Conservation (phyloP, 345 rosid species). For the Leavenworthia alabamica region DNA sequence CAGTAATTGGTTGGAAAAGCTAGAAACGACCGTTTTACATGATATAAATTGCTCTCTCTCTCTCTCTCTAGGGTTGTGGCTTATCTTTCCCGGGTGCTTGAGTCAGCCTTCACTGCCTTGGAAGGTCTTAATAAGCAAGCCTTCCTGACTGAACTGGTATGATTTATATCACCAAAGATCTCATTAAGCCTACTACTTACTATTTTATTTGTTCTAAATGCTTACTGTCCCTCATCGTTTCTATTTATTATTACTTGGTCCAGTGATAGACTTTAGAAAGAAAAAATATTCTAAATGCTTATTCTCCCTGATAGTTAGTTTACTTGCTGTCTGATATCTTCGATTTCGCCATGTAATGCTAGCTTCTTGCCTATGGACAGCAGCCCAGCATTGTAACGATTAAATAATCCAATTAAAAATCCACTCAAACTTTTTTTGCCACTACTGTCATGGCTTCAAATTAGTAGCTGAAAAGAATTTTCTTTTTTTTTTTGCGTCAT, state of each 20-base stretch:
- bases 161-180: constrained; percentile 19
- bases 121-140: no score
- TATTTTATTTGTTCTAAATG: not conserved
- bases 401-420: not conserved
- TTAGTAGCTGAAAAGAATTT: not conserved
- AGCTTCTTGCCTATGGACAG: not conserved
- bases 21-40: not conserved
- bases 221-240: not conserved
- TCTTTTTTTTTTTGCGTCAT: not conserved
- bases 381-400: not conserved
- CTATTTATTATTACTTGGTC: not conserved
- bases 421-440: not conserved
- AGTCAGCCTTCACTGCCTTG: no score
- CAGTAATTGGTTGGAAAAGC: not conserved
- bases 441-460: not conserved
- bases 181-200: not conserved
- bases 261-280: not conserved
- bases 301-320: no score
- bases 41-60: not conserved
- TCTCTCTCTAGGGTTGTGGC: constrained; percentile 65
- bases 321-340: no score
- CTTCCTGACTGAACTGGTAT: constrained; percentile 92
- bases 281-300: no score
- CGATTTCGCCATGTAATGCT: not conserved
- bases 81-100: no score